Evolutionary conservation across 2,329 filamentous ascomycete species (phyloP).

Genomic region (Fusarium sp.): DNA sequence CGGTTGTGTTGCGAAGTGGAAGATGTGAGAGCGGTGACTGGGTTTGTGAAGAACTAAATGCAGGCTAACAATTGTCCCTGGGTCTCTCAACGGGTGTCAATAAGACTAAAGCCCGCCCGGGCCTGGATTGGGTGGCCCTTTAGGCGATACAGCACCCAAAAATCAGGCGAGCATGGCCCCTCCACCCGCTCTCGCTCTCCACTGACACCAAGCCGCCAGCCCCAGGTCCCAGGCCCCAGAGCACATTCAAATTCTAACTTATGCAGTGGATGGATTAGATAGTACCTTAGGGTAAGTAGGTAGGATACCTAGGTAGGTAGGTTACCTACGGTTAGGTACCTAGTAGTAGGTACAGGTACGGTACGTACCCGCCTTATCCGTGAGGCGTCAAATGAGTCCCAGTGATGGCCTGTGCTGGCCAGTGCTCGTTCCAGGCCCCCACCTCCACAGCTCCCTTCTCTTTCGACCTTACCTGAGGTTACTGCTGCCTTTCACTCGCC

Average conservation of each 20-base stretch:
- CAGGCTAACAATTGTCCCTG: conserved; percentile 24
- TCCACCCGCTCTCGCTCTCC: neutral
- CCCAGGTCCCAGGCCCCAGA: neutral
- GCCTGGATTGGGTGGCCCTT: conserved; percentile 10
- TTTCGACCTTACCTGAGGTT: conserved; percentile 27
- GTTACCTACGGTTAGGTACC: too few species aligned
- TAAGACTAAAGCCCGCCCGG: conserved; percentile 5
- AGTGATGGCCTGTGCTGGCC: neutral
- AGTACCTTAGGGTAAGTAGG: too few species aligned
- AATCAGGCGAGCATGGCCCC: neutral
- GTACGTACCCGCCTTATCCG: neutral
- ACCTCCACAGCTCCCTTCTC: conserved; percentile 43
- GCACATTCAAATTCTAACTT: neutral
- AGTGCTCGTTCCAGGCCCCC: conserved; percentile 27
- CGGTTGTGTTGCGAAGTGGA: conserved; percentile 18
- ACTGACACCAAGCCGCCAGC: too few species aligned
- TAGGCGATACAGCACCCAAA: neutral
- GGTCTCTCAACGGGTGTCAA: conserved; percentile 28
- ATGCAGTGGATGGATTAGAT: too few species aligned
- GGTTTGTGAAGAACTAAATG: conserved; percentile 32
- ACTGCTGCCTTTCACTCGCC: conserved; percentile 34
- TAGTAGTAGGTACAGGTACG: neutral
- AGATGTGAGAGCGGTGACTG: conserved; percentile 41
- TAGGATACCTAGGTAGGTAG: too few species aligned
- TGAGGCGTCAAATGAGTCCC: neutral